phyloP scores from a whole-genome alignment of 192 early-diverging fungal species.

The Coemansia sp. region DNA sequence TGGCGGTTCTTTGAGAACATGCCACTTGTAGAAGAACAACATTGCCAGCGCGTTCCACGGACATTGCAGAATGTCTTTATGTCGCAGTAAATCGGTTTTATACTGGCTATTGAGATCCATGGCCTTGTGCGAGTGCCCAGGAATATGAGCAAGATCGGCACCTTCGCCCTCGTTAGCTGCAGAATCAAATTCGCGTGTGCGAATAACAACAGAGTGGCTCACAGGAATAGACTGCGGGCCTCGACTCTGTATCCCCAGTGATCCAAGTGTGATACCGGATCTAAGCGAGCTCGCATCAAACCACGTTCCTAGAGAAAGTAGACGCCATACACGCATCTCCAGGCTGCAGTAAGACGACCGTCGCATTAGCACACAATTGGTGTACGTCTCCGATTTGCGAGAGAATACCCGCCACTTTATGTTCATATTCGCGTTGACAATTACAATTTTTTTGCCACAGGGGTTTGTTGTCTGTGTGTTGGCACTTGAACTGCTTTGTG shows the following conservation, averaged over 20 bases:
- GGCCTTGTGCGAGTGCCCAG: neutral
- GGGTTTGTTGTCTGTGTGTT: neutral
- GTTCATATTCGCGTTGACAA: conserved; percentile 10
- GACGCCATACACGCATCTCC: conserved; percentile 48
- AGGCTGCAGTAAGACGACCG: conserved; percentile 43
- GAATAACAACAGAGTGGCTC: conserved; percentile 14
- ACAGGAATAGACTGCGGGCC: neutral
- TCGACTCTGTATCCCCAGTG: conserved; percentile 19
- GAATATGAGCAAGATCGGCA: neutral
- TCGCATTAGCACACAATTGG: conserved; percentile 46
- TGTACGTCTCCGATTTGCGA: conserved; percentile 21
- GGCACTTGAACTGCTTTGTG: neutral
- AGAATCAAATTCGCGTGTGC: neutral
- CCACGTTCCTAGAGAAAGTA: conserved; percentile 42
- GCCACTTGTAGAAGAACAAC: conserved; percentile 47
- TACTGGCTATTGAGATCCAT: conserved; percentile 4
- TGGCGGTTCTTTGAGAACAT: conserved; percentile 39
- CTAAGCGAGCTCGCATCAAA: conserved; percentile 24
- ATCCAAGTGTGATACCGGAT: conserved; percentile 37
- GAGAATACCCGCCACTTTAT: conserved; percentile 36
- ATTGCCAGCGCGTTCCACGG: conserved; percentile 54
- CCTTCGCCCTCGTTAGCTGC: neutral
- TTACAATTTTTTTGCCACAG: neutral
- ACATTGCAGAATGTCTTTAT: conserved; percentile 25
- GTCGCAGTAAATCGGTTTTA: conserved; percentile 34